Evolutionary conservation across 208 protist genomes (phyloP), one percentile per base, ranked within the genome.

Genomic region (Trypanosoma caninum): DNA sequence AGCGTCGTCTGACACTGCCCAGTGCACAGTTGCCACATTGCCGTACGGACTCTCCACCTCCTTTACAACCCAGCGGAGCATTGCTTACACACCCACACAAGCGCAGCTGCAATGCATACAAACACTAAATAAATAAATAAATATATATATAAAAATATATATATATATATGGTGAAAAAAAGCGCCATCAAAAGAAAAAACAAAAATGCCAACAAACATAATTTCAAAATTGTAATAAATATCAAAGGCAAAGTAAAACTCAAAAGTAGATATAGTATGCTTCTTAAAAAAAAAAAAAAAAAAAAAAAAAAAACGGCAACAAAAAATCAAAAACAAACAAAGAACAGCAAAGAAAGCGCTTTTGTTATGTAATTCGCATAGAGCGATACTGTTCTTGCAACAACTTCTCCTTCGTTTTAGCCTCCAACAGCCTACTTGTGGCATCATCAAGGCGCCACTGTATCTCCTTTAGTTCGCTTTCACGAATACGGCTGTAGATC

Each of bases 11-110:
- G 27, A 68, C 50, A 94, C 81, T 16, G 87, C 87, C 81, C 87
- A 90, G 59, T 94, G 87, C 46, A 88, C 51, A n/a, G 87, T 91
- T 48, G 76, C 61, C 41, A 94, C 74, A 37, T 50, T 51, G 9
- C 87, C 87, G 59, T 91, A 94, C 8, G 87, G 87, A 28, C 70
- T 89, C 20, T 71, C 73, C 30, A 94, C 87, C 33, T 87, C 78
- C 28, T 76, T 74, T 40, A 80, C 51, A 33, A 82, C 41, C 84
- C 87, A 94, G n/a, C 67, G 48, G 11, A 94, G 63, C 82, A 92
- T 89, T n/a, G n/a, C n/a, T n/a, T n/a, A n/a, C n/a, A n/a, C n/a
- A n/a, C n/a, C n/a, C n/a, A n/a, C n/a, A n/a, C n/a, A n/a, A n/a
- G n/a, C n/a, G n/a, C n/a, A n/a, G n/a, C 25, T 23, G 11, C 53